A percentile compares a stretch with the other conserved stretches of the same genome.
Evolutionary conservation across 2,329 filamentous ascomycete species (phyloP).

Genomic region (Pseudogymnoascus sp.): DNA sequence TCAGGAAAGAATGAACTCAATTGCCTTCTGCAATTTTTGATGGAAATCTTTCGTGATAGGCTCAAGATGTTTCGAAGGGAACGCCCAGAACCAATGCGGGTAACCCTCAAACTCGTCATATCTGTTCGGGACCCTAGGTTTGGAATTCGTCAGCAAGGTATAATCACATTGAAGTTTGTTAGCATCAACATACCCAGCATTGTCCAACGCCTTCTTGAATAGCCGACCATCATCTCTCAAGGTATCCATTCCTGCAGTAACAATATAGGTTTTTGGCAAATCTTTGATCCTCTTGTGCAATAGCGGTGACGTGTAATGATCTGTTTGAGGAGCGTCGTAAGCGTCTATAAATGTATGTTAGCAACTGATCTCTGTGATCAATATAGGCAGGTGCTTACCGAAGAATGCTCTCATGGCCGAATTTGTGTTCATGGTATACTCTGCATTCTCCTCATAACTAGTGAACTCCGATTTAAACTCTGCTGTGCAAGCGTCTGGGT

Average conservation of each 20-base stretch:
- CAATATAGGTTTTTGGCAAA: constrained; percentile 28
- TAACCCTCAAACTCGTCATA: constrained; percentile 30
- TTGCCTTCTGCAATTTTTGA: constrained; percentile 12
- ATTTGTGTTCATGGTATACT: too few relatives aligned
- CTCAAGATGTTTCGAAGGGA: constrained; percentile 22
- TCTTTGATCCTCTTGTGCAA: constrained; percentile 25
- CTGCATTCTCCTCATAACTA: too few relatives aligned
- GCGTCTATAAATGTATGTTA: too few relatives aligned
- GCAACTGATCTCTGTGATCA: too few relatives aligned
- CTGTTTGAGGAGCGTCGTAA: too few relatives aligned
- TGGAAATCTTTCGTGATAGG: constrained; percentile 5
- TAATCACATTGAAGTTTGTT: background rate
- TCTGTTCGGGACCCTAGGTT: constrained; percentile 23
- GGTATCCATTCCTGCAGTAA: constrained; percentile 27
- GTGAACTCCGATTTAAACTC: constrained; percentile 29
- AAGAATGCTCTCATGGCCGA: too few relatives aligned
- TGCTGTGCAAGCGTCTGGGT: constrained; percentile 30
- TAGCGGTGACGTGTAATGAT: constrained; percentile 26
- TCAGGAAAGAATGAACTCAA: constrained; percentile 13
- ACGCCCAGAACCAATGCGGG: constrained; percentile 31
- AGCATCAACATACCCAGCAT: constrained; percentile 10
- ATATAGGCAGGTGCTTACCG: too few relatives aligned
- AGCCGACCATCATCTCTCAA: constrained; percentile 29
- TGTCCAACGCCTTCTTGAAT: constrained; percentile 21
- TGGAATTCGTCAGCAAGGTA: background rate